Base-by-base conservation (phyloP, 257 asterid genomes). In the Solanum pinnatisectum region DNA sequence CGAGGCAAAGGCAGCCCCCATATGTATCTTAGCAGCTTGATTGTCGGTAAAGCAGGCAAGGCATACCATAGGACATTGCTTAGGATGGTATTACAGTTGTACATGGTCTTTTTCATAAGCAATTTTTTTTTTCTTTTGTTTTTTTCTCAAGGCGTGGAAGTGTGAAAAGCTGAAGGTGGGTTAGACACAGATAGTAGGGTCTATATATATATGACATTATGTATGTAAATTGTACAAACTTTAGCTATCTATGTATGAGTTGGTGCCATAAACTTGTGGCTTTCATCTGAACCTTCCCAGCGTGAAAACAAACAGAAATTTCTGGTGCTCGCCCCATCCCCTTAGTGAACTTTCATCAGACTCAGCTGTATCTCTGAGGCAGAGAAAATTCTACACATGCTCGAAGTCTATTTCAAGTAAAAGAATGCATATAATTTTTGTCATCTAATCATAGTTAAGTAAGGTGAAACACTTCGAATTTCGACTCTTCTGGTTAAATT, bases 261-360 rank as follows among this genome's bases (percentile, higher is more conserved):
- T 79, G 85, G 40, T 44, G 85, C 39, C 84, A 15, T 36, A 42
- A 15, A 42, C n/a, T 15, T 16, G 42, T 81, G 84, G 25, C 85
- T 44, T 81, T 40, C 56, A 40, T 13, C n/a, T 40, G 37, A 35
- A 40, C 36, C 13, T 78, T 81, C 68, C 68, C 85, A 10, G 11
- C 12, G 33, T 23, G 59, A 76, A 33, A 76, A 36, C 59, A 74
- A 74, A 76, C 20, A 36, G 27, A 73, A 9, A 35, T 73, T 73
- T 36, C 16, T 73, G 46, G 15, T 20, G 44, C 44, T 33, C 44
- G 22, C 42, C 13, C 78, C 40, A 4, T 35, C 81, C 27, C 46
- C 18, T 73, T 35, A 33, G 7, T 9, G 44, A 94, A 93, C 33
- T 91, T 89, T 68, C 93, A 90, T 37, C 16, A 74, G 30, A 36